Evolutionary conservation across 345 rosid genomes (phyloP), one percentile per base, ranked within the genome.

Genomic region (Populus nigra): DNA sequence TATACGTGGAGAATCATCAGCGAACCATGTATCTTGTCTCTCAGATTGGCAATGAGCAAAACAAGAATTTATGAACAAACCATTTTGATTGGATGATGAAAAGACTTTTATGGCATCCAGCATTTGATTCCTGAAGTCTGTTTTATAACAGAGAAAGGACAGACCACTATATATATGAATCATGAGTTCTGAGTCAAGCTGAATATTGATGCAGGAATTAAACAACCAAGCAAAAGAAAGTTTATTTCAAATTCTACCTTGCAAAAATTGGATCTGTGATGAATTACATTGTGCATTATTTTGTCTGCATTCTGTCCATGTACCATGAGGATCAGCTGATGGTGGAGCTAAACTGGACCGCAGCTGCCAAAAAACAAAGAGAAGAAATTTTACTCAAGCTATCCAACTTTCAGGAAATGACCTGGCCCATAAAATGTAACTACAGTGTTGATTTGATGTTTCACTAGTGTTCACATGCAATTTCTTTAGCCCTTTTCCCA

Each of bases 1-100:
- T 10, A 82, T 20, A 63, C 31, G 25, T 50, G 82, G 85, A 33
- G 85, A 82, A 74, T 71, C 79, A 71, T 9, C 59, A 7, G 81
- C 74, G 38, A 82, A 75, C 85, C 82, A 82, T 27, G 79, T 82
- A 10, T 78, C 79, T 47, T 82, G 85, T 47, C 73, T 78, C 78
- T 82, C 79, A 50, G 82, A 74, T 67, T 82, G 85, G 73, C 85
- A 82, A 71, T 82, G 85, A 38, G 79, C 73, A 74, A 82, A 82
- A 43, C 85, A 82, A 15, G 85, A 82, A 65, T 82, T 77, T 71
- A 68, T 76, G 75, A 80, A 76, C 11, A 82, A 29, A 33, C 85
- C 85, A 41, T 78, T 74, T 74, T 70, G 85, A n/a, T 68, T 45
- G 16, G 77, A 79, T 39, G 45, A 50, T 1, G 80, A 74, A 76